Evolutionary conservation across 495 filamentous ascomycete species (phyloP).

Genomic region (Neurospora sp.): DNA sequence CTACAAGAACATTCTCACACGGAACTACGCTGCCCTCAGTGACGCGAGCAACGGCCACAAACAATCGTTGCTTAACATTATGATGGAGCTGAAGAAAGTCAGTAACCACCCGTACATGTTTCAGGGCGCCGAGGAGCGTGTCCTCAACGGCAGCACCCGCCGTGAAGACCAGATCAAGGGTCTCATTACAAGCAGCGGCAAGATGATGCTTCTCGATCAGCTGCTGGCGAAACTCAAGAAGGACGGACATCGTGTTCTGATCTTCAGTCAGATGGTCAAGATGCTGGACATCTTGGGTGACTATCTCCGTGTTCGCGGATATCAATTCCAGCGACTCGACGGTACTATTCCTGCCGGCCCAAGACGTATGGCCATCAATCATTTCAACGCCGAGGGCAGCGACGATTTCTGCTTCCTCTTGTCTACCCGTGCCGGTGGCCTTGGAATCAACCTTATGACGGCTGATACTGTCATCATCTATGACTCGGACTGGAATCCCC

Average conservation of each 20-base stretch:
- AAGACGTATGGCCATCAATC: slow-evolving; percentile 86
- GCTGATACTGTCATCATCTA: slow-evolving; percentile 97
- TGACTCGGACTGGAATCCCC: slow-evolving; percentile 98
- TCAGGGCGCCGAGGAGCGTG: slow-evolving; percentile 78
- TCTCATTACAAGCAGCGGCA: slow-evolving; percentile 91
- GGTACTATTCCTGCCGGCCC: slow-evolving; percentile 82
- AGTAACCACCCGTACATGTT: slow-evolving; percentile 99
- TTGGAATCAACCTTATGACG: slow-evolving; percentile 98
- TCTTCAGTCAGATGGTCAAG: slow-evolving; percentile 99
- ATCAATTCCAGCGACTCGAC: slow-evolving; percentile 88
- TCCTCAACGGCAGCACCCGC: slow-evolving; percentile 62
- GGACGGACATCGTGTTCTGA: slow-evolving; percentile 89
- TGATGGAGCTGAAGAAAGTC: slow-evolving; percentile 99
- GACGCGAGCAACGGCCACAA: slow-evolving; percentile 80
- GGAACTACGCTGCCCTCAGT: slow-evolving; percentile 92
- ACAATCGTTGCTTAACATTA: slow-evolving; percentile 93
- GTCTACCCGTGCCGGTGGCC: slow-evolving; percentile 88
- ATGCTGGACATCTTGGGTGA: slow-evolving; percentile 95
- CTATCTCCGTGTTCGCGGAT: slow-evolving; percentile 80
- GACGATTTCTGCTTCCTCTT: slow-evolving; percentile 93
- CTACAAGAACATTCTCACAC: slow-evolving; percentile 96
- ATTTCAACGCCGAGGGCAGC: slow-evolving; percentile 92
- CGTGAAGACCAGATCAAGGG: slow-evolving; percentile 83
- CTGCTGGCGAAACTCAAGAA: slow-evolving; percentile 82
- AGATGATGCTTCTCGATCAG: slow-evolving; percentile 97